Base-by-base conservation (phyloP, 768 basidiomycete species). In the Lentinula edodes region DNA sequence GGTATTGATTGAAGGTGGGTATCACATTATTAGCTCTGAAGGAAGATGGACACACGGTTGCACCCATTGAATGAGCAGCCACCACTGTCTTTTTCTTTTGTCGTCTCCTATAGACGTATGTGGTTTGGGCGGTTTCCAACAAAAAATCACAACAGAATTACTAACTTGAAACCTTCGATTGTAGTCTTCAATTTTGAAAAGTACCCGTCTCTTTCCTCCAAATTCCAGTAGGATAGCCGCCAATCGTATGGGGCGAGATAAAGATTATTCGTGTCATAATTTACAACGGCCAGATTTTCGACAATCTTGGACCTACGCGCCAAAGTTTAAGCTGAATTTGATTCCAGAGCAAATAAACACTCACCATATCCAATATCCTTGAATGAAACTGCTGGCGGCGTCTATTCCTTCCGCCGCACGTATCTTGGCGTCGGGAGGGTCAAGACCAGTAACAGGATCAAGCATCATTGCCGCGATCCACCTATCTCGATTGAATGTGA, bases 341-440 rank as follows among this genome's bases (percentile, higher is more conserved):
- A 20, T n/a, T 15, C 50, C n/a, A 15, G 51, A 8, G 9, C 41
- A 51, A 36, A 12, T 34, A n/a, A 6, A 57, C 34, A 64, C 75
- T 58, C 68, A 88, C 93, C 94, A 96, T 58, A 96, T 86, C 95
- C 95, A 98, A 70, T 95, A 99, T 0, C 95, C 94, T 70, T 88
- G 86, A 61, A 94, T 85, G 66, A 93, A 89, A 66, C 80, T 88
- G 64, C 89, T 91, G 2, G 93, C 95, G 0, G 93, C 93, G 69
- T 93, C 90, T 20, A 96, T 85, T 0, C 95, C 95, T 72, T 97
- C 92, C 0, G 93, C 93, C 12, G 95, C 93, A 39, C 96, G 81
- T 61, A 98, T 86, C 71, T 93, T 97, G 50, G 84, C 86, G 15
- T 85, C 88, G 0, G 86, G 83, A 3, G 93, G 91, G 68, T 99